Conservation (phyloP, 331 rosid species). For the Stylosanthes scabra region DNA sequence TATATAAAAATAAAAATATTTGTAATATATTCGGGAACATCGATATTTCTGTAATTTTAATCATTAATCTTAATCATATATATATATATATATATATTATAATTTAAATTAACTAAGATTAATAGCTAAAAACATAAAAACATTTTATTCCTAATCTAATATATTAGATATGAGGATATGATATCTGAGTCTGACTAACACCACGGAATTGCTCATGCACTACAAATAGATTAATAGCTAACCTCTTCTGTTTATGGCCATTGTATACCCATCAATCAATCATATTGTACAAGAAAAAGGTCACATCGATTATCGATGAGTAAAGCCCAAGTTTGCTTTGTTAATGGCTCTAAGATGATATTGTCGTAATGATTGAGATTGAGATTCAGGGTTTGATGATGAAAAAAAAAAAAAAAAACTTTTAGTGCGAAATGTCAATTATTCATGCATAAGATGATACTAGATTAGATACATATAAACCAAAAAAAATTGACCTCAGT, state of each 20-base stretch:
- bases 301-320: conserved; percentile 6
- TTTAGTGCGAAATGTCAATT: neutral
- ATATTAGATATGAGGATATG: no score
- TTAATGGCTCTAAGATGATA: neutral
- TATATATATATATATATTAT: no score
- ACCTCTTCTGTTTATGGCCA: conserved; percentile 1
- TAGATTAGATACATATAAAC: no score
- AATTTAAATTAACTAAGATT: no score
- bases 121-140: no score
- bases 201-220: neutral
- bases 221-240: neutral
- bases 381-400: neutral
- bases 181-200: neutral
- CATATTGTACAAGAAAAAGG: neutral
- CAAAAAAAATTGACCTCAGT: no score
- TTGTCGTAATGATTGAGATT: neutral
- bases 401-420: neutral
- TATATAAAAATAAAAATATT: no score
- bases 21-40: no score
- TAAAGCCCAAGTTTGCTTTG: conserved; percentile 30
- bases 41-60: no score
- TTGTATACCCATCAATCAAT: neutral
- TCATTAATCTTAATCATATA: no score
- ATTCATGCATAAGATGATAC: neutral
- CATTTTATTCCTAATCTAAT: no score